These are phyloP conservation scores for Arthrobotrys pseudoclavata DNA, from an alignment of 2,329 filamentous ascomycete genomes.

Conservation along the genomic window DNA sequence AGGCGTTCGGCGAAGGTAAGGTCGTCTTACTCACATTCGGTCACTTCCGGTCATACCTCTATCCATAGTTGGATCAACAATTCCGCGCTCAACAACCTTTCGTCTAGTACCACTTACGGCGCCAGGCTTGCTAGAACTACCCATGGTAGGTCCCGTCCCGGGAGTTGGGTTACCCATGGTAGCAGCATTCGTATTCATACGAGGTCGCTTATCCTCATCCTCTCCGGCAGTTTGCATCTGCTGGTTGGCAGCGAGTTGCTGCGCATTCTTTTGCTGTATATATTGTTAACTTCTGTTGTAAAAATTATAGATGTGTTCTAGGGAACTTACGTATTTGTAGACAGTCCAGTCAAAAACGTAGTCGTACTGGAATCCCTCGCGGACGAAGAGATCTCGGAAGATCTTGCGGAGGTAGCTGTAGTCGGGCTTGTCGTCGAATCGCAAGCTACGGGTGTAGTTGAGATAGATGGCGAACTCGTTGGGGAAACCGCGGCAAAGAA, in stretches of 20 bases:
- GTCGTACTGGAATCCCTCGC: slow-evolving; percentile 99
- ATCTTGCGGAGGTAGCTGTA: slow-evolving; percentile 99
- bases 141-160: slow-evolving; percentile 59
- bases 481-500: slow-evolving; percentile 98
- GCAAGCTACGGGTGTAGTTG: slow-evolving; percentile 98
- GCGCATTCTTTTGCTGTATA: slow-evolving; percentile 64
- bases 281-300: slow-evolving; percentile 41
- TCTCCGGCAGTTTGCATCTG: slow-evolving; percentile 61
- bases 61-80: slow-evolving; percentile 63
- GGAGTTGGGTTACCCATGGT: slow-evolving; percentile 62
- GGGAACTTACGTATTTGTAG: slow-evolving; percentile 64
- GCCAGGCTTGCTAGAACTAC: slow-evolving; percentile 61
- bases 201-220: slow-evolving; percentile 62
- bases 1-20: slow-evolving; percentile 51
- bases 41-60: slow-evolving; percentile 63
- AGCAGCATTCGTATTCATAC: slow-evolving; percentile 61
- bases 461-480: slow-evolving; percentile 99
- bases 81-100: slow-evolving; percentile 63
- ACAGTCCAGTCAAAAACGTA: slow-evolving; percentile 99
- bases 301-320: neutral
- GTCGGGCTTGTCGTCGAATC: slow-evolving; percentile 99
- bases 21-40: slow-evolving; percentile 63
- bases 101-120: slow-evolving; percentile 62
- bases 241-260: slow-evolving; percentile 62
- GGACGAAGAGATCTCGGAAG: slow-evolving; percentile 98